phyloP scores from a whole-genome alignment of 208 protist genomes.

The Acanthamoeba royreba region DNA sequence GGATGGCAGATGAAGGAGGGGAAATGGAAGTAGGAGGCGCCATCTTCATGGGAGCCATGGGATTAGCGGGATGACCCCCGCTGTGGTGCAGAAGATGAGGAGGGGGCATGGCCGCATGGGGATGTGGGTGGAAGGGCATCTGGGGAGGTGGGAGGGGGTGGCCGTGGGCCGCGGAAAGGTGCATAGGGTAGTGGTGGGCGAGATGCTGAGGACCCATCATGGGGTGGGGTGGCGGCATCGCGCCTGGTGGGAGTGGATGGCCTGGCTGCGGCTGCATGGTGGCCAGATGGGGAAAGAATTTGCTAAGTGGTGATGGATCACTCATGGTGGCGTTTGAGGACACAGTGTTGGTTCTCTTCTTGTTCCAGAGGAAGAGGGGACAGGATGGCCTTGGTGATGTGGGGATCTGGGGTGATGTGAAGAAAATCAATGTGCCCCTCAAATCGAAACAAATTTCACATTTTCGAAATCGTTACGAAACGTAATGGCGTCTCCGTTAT shows the following conservation, averaged over 20 bases:
- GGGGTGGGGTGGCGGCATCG: background rate
- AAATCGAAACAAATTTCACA: too few species aligned
- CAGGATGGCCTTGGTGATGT: too few species aligned
- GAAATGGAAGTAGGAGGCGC: too few species aligned
- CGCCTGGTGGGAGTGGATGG: background rate
- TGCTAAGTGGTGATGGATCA: background rate
- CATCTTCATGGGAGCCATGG: background rate
- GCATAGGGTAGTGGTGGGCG: background rate
- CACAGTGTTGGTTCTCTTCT: too few species aligned
- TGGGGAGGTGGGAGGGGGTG: background rate
- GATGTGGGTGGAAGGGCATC: background rate
- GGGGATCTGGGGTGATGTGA: too few species aligned
- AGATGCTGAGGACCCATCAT: background rate
- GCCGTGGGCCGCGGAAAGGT: background rate
- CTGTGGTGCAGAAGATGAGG: too few species aligned
- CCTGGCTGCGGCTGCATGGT: background rate
- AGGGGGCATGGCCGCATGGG: background rate
- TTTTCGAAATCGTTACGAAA: too few species aligned
- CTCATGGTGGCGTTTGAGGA: background rate
- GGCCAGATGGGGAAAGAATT: constrained; percentile 38
- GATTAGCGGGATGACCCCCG: background rate
- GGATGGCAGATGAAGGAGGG: too few species aligned
- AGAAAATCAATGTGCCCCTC: too few species aligned
- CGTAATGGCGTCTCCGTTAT: too few species aligned
- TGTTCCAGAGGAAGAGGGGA: too few species aligned